These are phyloP conservation scores for Penicillium diatomitis DNA, from an alignment of 495 filamentous ascomycete genomes.

Conservation along the genomic window DNA sequence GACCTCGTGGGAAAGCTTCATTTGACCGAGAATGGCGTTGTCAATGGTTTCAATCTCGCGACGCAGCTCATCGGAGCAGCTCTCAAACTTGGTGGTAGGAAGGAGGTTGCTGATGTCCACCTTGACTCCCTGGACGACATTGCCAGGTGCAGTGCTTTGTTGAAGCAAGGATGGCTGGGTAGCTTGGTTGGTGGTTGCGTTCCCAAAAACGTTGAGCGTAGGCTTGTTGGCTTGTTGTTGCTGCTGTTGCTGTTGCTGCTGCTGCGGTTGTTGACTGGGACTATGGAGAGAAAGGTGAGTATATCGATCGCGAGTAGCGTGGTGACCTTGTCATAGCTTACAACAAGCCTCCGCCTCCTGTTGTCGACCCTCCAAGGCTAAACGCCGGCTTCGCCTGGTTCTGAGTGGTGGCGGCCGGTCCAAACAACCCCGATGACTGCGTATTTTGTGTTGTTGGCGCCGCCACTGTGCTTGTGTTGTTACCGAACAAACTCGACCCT, in stretches of 20 bases:
- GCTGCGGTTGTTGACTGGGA: neutral
- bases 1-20: conserved; percentile 42
- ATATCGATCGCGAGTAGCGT: too few relatives aligned
- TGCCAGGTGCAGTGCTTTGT: conserved; percentile 31
- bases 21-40: conserved; percentile 59
- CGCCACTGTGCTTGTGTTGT: conserved; percentile 17
- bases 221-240: conserved; percentile 33
- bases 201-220: conserved; percentile 32
- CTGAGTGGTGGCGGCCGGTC: conserved; percentile 25
- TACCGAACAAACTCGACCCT: conserved; percentile 37
- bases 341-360: conserved; percentile 36
- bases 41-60: conserved; percentile 67
- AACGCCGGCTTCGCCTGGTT: conserved; percentile 31
- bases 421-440: conserved; percentile 38
- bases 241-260: conserved; percentile 23
- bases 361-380: conserved; percentile 18
- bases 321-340: conserved; percentile 17
- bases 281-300: neutral
- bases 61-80: conserved; percentile 77
- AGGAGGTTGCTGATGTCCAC: conserved; percentile 68
- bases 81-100: conserved; percentile 81
- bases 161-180: conserved; percentile 38
- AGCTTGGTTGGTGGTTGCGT: conserved; percentile 14
- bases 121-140: conserved; percentile 56
- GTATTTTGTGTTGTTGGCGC: conserved; percentile 31